Percentiles rank a stretch among this genome's conserved stretches.
These are phyloP conservation scores for Poa pratensis DNA, from an alignment of 176 grass and related monocot species.

Conservation along the genomic window DNA sequence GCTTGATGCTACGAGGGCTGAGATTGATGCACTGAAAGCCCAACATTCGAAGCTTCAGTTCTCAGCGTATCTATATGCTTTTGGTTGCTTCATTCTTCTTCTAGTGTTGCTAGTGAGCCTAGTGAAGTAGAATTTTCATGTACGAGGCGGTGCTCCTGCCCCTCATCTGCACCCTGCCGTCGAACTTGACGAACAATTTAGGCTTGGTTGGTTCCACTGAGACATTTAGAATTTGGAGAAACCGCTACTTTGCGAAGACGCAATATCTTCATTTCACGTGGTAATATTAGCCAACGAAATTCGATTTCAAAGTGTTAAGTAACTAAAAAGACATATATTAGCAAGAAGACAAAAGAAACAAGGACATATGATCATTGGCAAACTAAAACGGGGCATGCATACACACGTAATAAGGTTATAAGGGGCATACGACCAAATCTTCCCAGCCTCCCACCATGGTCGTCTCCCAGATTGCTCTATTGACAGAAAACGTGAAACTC, in stretches of 20 bases:
- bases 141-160: not conserved
- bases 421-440: too few species aligned
- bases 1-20: too few species aligned
- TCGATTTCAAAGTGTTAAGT: too few species aligned
- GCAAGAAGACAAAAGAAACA: not conserved
- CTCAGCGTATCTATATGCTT: not conserved
- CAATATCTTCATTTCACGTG: not conserved
- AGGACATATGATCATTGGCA: not conserved
- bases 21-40: not conserved
- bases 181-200: not conserved
- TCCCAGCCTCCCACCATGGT: too few species aligned
- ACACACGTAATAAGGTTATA: too few species aligned
- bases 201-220: not conserved
- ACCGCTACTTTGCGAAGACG: not conserved
- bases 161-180: not conserved
- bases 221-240: not conserved
- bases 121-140: not conserved
- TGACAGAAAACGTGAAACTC: not conserved
- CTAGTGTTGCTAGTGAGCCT: not conserved
- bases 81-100: not conserved
- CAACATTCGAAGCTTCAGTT: not conserved
- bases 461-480: too few species aligned
- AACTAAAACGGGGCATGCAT: too few species aligned
- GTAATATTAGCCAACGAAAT: too few species aligned
- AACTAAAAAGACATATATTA: not conserved